phyloP scores from a whole-genome alignment of 139 green algal species.

The Chlorella sp. region DNA sequence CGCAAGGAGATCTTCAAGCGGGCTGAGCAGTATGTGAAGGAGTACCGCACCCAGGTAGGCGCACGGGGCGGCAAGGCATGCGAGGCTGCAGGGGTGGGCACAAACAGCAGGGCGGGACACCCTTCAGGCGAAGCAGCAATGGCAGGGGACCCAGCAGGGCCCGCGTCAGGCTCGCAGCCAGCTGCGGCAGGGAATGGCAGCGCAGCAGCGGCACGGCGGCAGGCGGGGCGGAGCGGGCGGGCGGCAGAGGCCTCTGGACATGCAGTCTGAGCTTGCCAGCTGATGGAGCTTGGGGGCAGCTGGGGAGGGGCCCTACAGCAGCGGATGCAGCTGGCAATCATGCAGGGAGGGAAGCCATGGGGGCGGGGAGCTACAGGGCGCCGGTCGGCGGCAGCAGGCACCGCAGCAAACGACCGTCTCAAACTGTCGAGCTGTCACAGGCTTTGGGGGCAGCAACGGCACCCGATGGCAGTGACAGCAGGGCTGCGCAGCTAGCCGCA shows the following conservation, averaged over 20 bases:
- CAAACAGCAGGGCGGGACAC: background rate
- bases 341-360: too few species aligned
- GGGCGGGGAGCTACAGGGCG: too few species aligned
- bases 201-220: background rate
- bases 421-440: too few species aligned
- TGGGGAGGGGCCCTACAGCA: background rate
- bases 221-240: too few species aligned
- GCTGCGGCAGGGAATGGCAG: background rate
- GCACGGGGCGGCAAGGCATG: background rate
- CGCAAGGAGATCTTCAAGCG: conserved; percentile 95
- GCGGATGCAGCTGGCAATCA: background rate
- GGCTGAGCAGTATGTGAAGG: conserved; percentile 97
- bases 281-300: background rate
- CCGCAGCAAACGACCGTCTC: too few species aligned
- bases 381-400: too few species aligned
- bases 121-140: background rate
- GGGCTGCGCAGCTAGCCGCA: background rate
- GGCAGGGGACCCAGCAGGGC: background rate
- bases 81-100: background rate
- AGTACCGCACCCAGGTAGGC: conserved; percentile 92
- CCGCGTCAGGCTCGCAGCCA: background rate
- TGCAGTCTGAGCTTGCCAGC: background rate
- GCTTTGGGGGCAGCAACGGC: too few species aligned
- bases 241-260: background rate
- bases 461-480: background rate